Conservation (phyloP, 441 rosid genomes). For the Pelargonium myrrhifolium region DNA sequence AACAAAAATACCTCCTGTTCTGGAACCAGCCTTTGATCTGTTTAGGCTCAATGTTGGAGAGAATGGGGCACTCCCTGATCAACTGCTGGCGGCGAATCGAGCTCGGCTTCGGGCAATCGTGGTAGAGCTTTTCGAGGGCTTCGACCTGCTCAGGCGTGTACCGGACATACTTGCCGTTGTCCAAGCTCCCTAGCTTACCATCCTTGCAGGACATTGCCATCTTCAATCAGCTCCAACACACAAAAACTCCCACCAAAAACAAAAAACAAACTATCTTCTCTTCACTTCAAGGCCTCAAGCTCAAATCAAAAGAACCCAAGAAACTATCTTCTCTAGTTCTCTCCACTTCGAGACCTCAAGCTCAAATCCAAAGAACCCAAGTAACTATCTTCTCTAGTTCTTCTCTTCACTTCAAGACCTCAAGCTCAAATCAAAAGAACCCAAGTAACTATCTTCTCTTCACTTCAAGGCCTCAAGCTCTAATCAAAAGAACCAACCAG, state of each 20-base stretch:
- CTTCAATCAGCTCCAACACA: conserved; percentile 2
- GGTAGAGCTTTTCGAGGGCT: conserved; percentile 87
- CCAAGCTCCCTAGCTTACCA: conserved; percentile 64
- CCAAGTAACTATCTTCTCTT: no score
- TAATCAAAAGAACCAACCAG: background rate
- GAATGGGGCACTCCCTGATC: conserved; percentile 90
- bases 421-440: background rate
- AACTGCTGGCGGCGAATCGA: conserved; percentile 83
- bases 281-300: no score
- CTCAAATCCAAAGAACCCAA: background rate
- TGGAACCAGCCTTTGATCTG: conserved; percentile 99
- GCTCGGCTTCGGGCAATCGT: conserved; percentile 97
- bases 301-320: background rate
- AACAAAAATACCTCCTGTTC: conserved; percentile 62
- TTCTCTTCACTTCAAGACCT: no score
- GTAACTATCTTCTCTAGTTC: no score
- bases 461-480: no score
- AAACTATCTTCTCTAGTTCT: no score
- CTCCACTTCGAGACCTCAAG: no score
- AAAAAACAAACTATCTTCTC: no score
- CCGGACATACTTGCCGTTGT: conserved; percentile 84
- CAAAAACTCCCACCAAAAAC: background rate
- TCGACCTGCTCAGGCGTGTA: conserved; percentile 99
- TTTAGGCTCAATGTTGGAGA: conserved; percentile 84
- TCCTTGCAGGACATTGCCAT: conserved; percentile 63